Percentiles rank a stretch among this genome's conserved stretches.
These are phyloP conservation scores for Jasminum sambac DNA, from an alignment of 257 asterid genomes.

Conservation along the genomic window DNA sequence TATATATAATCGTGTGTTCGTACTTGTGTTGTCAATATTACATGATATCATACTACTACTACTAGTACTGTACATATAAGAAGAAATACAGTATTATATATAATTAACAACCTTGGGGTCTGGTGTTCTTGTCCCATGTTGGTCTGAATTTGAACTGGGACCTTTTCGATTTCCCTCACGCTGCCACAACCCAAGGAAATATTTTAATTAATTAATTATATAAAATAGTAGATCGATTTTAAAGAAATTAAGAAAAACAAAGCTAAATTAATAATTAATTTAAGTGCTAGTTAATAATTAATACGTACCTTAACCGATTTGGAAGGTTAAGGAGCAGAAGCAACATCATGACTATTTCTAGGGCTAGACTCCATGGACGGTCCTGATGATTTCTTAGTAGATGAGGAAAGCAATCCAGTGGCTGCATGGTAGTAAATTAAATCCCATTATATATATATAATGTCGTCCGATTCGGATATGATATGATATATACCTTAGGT, in stretches of 20 bases:
- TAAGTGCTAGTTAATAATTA: too few relatives aligned
- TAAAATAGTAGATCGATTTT: neutral
- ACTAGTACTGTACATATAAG: too few relatives aligned
- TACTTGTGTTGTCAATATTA: too few relatives aligned
- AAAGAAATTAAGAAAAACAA: slow-evolving; percentile 10
- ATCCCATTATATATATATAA: too few relatives aligned
- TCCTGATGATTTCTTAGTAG: slow-evolving; percentile 68
- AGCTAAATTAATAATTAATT: slow-evolving; percentile 22
- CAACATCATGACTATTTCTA: slow-evolving; percentile 40
- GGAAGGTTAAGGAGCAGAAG: slow-evolving; percentile 54
- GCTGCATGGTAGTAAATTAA: slow-evolving; percentile 50
- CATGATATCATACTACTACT: too few relatives aligned
- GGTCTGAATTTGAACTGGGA: slow-evolving; percentile 62
- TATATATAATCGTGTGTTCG: too few relatives aligned
- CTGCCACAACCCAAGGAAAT: slow-evolving; percentile 42
- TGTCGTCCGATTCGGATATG: too few relatives aligned
- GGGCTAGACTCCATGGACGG: slow-evolving; percentile 78
- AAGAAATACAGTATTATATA: too few relatives aligned
- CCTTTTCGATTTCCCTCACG: slow-evolving; percentile 76
- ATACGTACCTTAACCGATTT: slow-evolving; percentile 62
- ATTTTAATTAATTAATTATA: slow-evolving; percentile 11
- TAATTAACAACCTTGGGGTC: slow-evolving; percentile 99
- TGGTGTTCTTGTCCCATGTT: slow-evolving; percentile 70
- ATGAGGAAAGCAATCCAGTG: slow-evolving; percentile 51
- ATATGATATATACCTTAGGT: slow-evolving; percentile 61